phyloP scores from a whole-genome alignment of 23 red algal species.

The Gracilariopsis chorda region DNA sequence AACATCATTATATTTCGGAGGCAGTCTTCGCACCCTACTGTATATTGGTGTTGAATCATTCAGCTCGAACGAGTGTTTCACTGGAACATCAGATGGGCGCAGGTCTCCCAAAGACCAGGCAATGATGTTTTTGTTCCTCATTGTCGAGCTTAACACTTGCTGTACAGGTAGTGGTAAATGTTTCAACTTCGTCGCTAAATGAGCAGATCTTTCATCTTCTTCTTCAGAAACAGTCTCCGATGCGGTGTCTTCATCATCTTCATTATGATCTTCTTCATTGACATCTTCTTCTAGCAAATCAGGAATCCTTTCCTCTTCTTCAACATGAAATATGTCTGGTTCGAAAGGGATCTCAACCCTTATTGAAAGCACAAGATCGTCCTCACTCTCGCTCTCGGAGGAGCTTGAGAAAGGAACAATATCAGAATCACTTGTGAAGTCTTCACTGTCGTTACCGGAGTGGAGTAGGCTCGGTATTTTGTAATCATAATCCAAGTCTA shows the following conservation, averaged over 20 bases:
- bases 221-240: background rate
- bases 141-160: background rate
- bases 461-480: background rate
- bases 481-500: background rate
- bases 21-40: background rate
- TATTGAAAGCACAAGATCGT: background rate
- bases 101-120: background rate
- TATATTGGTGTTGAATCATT: background rate
- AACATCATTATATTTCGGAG: conserved; percentile 18
- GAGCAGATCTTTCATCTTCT: background rate
- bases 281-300: background rate
- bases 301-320: too few relatives aligned
- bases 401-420: background rate
- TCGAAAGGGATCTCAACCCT: too few relatives aligned
- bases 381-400: background rate
- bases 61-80: conserved; percentile 23
- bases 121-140: background rate
- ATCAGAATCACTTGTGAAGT: background rate
- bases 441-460: conserved; percentile 1
- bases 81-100: background rate
- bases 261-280: background rate
- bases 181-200: background rate
- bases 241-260: background rate
- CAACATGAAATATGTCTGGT: too few relatives aligned
- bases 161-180: background rate